A percentile compares a stretch with the other conserved stretches of the same genome.
phyloP scores from a whole-genome alignment of 306 rosid genomes.

The Begonia peltatifolia region DNA sequence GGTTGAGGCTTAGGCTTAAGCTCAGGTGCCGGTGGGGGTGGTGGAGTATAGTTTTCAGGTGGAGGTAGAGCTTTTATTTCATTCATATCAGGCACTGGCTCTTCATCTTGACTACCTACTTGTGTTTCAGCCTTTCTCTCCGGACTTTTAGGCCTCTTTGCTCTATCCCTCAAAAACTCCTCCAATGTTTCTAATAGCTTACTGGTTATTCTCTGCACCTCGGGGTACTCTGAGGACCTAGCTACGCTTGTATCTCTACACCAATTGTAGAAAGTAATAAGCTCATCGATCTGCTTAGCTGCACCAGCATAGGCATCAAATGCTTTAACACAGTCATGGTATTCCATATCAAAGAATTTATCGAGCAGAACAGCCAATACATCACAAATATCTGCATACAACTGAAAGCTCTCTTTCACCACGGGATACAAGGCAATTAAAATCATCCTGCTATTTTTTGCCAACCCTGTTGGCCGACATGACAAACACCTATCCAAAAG shows the following conservation, averaged over 20 bases:
- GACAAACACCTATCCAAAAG: conserved; percentile 72
- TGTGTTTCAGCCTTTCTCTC: conserved; percentile 49
- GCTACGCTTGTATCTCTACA: conserved; percentile 72
- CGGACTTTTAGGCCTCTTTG: conserved; percentile 76
- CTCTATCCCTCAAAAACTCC: conserved; percentile 88
- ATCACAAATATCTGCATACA: conserved; percentile 81
- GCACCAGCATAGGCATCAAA: conserved; percentile 74
- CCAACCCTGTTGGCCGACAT: conserved; percentile 77
- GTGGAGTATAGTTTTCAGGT: conserved; percentile 63
- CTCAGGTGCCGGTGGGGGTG: conserved; percentile 52
- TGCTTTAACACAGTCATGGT: conserved; percentile 72
- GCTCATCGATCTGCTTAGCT: conserved; percentile 87
- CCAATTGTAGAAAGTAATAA: conserved; percentile 50
- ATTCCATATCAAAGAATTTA: conserved; percentile 88
- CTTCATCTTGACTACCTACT: conserved; percentile 40
- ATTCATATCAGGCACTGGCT: conserved; percentile 61
- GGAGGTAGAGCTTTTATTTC: conserved; percentile 83
- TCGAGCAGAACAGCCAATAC: conserved; percentile 76
- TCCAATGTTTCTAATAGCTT: conserved; percentile 78
- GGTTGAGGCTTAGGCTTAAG: conserved; percentile 30
- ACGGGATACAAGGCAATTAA: conserved; percentile 68
- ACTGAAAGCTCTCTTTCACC: conserved; percentile 73
- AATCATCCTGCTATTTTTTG: conserved; percentile 65
- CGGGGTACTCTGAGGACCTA: conserved; percentile 83
- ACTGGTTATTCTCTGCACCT: conserved; percentile 70